A percentile compares a stretch with the other conserved stretches of the same genome.
Evolutionary conservation across 2,329 filamentous ascomycete species (phyloP).

Genomic region (Drechslerella coelobrocha): DNA sequence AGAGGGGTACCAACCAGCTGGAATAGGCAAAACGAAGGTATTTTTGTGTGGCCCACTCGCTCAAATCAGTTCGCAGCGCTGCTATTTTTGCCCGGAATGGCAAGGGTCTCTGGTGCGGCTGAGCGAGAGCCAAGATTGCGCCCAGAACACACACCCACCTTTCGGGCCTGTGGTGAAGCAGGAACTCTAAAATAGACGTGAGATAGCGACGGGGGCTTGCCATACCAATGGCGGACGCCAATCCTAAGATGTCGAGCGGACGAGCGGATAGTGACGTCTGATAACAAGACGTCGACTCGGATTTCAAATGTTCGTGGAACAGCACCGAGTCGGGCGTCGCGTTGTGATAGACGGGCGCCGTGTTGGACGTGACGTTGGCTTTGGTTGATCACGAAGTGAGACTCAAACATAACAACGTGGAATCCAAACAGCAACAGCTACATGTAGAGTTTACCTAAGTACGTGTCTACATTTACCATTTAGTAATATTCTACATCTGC

Average conservation of each 20-base stretch:
- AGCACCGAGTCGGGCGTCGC: neutral
- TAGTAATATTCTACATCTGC: too few relatives aligned
- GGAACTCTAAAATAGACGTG: neutral
- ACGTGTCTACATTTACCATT: too few relatives aligned
- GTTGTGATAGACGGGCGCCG: constrained; percentile 15
- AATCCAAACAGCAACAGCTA: too few relatives aligned
- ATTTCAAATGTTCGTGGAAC: constrained; percentile 1
- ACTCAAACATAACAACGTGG: too few relatives aligned
- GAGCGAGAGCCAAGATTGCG: constrained; percentile 33
- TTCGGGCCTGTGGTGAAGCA: neutral
- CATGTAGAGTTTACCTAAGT: too few relatives aligned
- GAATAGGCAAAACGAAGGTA: constrained; percentile 17
- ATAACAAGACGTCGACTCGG: neutral
- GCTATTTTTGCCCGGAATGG: constrained; percentile 45
- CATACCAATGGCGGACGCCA: constrained; percentile 8
- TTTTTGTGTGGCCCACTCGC: constrained; percentile 14
- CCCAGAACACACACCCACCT: constrained; percentile 8
- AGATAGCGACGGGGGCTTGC: too few relatives aligned
- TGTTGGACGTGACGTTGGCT: constrained; percentile 24
- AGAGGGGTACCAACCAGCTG: constrained; percentile 11
- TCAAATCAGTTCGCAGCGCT: constrained; percentile 25
- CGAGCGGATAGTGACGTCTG: neutral
- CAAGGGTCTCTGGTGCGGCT: constrained; percentile 47
- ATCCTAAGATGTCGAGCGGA: neutral
- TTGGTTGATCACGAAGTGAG: neutral